phyloP scores from a whole-genome alignment of 805 yeast species.

The Ogataea saltuana region DNA sequence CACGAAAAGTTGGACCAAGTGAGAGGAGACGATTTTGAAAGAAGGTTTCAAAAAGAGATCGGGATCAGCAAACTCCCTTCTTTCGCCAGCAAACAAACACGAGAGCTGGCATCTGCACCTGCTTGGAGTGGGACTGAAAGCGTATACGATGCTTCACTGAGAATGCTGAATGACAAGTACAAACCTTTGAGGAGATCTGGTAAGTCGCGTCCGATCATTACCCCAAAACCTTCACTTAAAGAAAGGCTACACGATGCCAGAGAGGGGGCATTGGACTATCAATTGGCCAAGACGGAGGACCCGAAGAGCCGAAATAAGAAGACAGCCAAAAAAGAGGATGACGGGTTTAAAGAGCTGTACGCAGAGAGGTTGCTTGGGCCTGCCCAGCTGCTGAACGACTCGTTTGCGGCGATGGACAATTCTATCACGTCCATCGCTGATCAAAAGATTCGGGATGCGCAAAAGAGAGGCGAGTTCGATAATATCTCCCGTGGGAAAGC shows the following conservation, averaged over 20 bases:
- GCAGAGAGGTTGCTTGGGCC: conserved; percentile 66
- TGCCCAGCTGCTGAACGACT: conserved; percentile 44
- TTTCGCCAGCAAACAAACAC: conserved; percentile 44
- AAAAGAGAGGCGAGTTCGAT: conserved; percentile 66
- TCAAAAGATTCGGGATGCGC: conserved; percentile 72
- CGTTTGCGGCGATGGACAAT: conserved; percentile 47
- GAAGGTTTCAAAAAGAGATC: conserved; percentile 41
- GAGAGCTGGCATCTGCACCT: conserved; percentile 48
- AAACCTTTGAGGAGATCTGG: conserved; percentile 37
- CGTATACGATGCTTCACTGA: conserved; percentile 44
- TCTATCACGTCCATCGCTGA: conserved; percentile 70
- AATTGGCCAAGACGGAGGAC: conserved; percentile 43
- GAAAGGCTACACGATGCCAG: conserved; percentile 58
- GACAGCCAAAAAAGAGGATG: conserved; percentile 35
- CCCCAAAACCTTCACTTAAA: conserved; percentile 25
- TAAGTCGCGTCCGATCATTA: conserved; percentile 13
- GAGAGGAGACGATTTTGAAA: conserved; percentile 37
- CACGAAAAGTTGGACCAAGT: conserved; percentile 32
- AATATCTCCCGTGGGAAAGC: conserved; percentile 67
- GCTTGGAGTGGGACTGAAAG: conserved; percentile 66
- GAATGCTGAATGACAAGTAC: conserved; percentile 58
- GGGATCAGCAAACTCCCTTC: conserved; percentile 44
- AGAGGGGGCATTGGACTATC: conserved; percentile 67
- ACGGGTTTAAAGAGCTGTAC: conserved; percentile 59
- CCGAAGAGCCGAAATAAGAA: conserved; percentile 23